Base-by-base conservation (phyloP, 352 stramenopile species). In the Thraustotheca clavata region DNA sequence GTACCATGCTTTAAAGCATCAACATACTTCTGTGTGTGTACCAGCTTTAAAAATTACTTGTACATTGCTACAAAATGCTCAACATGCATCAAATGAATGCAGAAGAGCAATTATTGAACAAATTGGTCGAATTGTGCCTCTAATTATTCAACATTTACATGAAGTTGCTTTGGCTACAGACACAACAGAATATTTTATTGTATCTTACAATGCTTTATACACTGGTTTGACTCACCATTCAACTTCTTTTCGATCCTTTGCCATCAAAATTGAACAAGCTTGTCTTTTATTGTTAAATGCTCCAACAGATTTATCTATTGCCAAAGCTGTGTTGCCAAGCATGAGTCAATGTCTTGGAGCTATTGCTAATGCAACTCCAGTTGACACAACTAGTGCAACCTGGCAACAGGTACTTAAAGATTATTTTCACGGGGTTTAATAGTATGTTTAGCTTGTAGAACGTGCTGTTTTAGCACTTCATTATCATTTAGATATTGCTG, bases 1-100 rank as follows among this genome's bases (percentile, higher is more conserved):
- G 9, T 70, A 84, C 68, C 86, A 87, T 70, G 71, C 75, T 29
- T 49, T 88, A 69, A 91, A 91, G 73, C 76, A 81, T 69, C 74
- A 83, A 35, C 73, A 82, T 35, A 32, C 32, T 20, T 47, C 27
- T 20, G 57, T 65, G 38, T 65, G 57, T 27, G 57, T 40, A 14
- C 57, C 57, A 11, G 57, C 57, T 6, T 46, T 65, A 20, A 40
- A 41, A 40, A 65, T 65, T 20, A 20, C 57, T 33, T 27, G 29
- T 16, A 27, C 38, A 16, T 22, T 65, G 14, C 33, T 65, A 31
- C 32, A 36, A 29, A 55, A 52, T 20, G 22, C 47, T 22, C 29
- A 50, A 2, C 27, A 65, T 34, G 57, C 57, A 7, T 20, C 57
- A 9, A 16, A 24, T 18, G 57, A 65, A 14, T 26, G 18, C 18